phyloP scores from a whole-genome alignment of 306 rosid species.

The Castanea crenata region DNA sequence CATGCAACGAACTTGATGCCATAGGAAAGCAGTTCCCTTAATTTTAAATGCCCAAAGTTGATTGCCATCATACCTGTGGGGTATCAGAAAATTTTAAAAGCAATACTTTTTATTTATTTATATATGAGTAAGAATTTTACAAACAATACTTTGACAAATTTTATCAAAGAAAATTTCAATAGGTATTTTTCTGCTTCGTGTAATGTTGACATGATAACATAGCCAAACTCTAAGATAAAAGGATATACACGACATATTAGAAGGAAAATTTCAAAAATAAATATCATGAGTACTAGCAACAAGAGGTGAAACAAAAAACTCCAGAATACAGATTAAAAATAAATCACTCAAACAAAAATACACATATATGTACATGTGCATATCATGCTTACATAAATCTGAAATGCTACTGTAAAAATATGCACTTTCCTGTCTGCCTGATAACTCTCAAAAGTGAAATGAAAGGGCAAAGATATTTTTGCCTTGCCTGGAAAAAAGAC shows the following conservation, averaged over 20 bases:
- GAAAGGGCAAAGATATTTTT: neutral
- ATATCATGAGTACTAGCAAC: neutral
- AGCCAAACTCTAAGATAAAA: neutral
- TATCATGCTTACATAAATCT: neutral
- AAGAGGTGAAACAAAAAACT: neutral
- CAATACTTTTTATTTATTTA: neutral
- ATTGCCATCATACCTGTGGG: constrained; percentile 62
- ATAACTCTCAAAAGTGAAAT: neutral
- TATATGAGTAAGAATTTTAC: neutral
- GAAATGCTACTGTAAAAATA: neutral
- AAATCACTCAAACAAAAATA: neutral
- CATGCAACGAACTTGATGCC: constrained; percentile 99
- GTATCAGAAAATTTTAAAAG: constrained; percentile 3
- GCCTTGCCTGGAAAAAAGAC: no score
- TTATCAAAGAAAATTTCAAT: neutral
- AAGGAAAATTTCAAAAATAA: neutral
- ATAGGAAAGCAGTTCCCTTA: constrained; percentile 87
- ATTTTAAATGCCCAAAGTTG: constrained; percentile 76
- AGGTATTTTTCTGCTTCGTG: neutral
- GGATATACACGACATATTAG: neutral
- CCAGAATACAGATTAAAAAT: neutral
- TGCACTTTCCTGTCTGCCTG: neutral
- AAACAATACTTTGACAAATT: neutral
- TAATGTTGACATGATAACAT: neutral
- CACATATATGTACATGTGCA: neutral